A percentile compares a stretch with the other conserved stretches of the same genome.
phyloP scores from a whole-genome alignment of 441 rosid species.

The Populus tomentosa region DNA sequence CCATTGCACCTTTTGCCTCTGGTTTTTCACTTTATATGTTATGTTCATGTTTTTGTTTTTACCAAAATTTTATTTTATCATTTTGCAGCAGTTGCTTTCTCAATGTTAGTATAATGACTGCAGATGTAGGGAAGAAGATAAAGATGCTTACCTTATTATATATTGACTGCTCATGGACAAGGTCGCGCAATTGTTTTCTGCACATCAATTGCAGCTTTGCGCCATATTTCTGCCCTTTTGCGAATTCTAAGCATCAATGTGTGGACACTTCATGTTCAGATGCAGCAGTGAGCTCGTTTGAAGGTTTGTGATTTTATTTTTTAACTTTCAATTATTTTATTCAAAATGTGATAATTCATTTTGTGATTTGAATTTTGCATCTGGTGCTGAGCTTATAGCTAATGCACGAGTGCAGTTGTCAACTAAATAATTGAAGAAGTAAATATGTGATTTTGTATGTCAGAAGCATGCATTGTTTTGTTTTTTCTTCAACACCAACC shows the following conservation, averaged over 20 bases:
- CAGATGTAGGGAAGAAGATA: conserved; percentile 92
- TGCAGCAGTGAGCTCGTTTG: conserved; percentile 95
- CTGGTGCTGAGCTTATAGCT: too few relatives aligned
- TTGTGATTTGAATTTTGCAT: neutral
- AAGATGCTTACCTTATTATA: conserved; percentile 84
- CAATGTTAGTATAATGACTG: conserved; percentile 11
- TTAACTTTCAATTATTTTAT: neutral
- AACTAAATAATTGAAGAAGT: too few relatives aligned
- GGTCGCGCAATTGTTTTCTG: conserved; percentile 93
- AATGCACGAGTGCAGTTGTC: too few relatives aligned
- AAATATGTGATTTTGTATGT: neutral
- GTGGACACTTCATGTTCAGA: conserved; percentile 80
- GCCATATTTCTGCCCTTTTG: conserved; percentile 72
- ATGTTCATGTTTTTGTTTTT: neutral
- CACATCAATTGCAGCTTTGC: conserved; percentile 92
- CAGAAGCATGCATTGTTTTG: neutral
- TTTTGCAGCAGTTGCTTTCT: neutral
- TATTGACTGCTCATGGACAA: conserved; percentile 88
- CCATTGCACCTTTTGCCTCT: too few relatives aligned
- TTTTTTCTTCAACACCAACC: conserved; percentile 2
- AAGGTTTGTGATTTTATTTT: conserved; percentile 50
- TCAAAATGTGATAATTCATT: too few relatives aligned
- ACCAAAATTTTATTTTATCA: neutral
- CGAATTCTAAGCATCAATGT: conserved; percentile 70
- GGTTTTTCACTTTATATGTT: too few relatives aligned